Conservation (phyloP, 2,329 filamentous ascomycete species). For the Aspergillus pseudotamarii region DNA sequence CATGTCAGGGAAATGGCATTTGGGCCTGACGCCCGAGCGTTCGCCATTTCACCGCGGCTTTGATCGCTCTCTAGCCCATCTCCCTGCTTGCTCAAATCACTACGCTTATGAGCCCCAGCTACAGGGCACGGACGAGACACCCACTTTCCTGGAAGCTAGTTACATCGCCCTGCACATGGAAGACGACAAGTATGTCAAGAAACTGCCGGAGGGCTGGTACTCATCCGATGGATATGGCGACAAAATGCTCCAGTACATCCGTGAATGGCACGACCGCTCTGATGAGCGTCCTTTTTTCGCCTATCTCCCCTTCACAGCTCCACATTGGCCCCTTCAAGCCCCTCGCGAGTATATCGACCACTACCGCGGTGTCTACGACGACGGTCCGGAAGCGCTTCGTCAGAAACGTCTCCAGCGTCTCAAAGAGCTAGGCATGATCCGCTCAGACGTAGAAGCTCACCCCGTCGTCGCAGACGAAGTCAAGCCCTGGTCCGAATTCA, state of each 20-base stretch:
- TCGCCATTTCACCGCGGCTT: slow-evolving; percentile 62
- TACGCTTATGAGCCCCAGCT: slow-evolving; percentile 56
- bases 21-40: slow-evolving; percentile 61
- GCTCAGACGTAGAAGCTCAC: slow-evolving; percentile 47
- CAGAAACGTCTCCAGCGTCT: slow-evolving; percentile 56
- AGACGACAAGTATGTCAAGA: slow-evolving; percentile 47
- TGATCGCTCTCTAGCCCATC: slow-evolving; percentile 60
- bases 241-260: slow-evolving; percentile 56
- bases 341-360: slow-evolving; percentile 58
- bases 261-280: slow-evolving; percentile 49
- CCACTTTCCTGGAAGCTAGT: slow-evolving; percentile 45
- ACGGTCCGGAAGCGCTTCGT: slow-evolving; percentile 61
- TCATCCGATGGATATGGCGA: slow-evolving; percentile 57
- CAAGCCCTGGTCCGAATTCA: slow-evolving; percentile 42
- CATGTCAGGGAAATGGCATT: slow-evolving; percentile 67
- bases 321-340: slow-evolving; percentile 66
- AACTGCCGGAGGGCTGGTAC: slow-evolving; percentile 56
- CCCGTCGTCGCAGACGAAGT: slow-evolving; percentile 49
- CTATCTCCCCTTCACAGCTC: slow-evolving; percentile 64
- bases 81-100: slow-evolving; percentile 64
- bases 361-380: slow-evolving; percentile 63
- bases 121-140: slow-evolving; percentile 44
- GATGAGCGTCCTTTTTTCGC: slow-evolving; percentile 58
- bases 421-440: slow-evolving; percentile 60
- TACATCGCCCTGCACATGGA: slow-evolving; percentile 50